phyloP scores from a whole-genome alignment of 331 rosid species.

The Ulmus americana region DNA sequence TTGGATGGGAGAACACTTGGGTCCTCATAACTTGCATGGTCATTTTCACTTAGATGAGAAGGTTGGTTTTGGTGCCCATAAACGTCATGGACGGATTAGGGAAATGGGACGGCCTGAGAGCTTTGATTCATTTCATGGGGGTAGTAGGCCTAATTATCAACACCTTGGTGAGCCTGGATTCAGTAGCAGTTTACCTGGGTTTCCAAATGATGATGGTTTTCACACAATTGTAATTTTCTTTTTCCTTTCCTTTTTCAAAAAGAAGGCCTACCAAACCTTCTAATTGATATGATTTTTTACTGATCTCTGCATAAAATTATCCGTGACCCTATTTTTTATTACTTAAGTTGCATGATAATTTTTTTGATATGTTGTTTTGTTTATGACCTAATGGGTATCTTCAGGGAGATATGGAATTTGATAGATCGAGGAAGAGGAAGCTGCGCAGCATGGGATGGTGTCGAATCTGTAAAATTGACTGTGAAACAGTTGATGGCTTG shows the following conservation, averaged over 20 bases:
- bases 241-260: not conserved
- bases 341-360: conserved; percentile 4
- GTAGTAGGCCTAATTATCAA: conserved; percentile 53
- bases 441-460: conserved; percentile 87
- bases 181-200: conserved; percentile 78
- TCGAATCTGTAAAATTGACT: conserved; percentile 90
- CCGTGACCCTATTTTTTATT: not conserved
- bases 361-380: not conserved
- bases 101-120: conserved; percentile 57
- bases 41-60: conserved; percentile 57
- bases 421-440: conserved; percentile 66
- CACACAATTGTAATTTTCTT: conserved; percentile 58
- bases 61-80: conserved; percentile 56
- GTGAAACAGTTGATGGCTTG: conserved; percentile 94
- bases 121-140: conserved; percentile 59
- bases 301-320: conserved; percentile 12
- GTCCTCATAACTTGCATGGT: conserved; percentile 55
- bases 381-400: conserved; percentile 19
- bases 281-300: conserved; percentile 2
- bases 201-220: conserved; percentile 58
- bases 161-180: conserved; percentile 96
- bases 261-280: conserved; percentile 1
- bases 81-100: conserved; percentile 53
- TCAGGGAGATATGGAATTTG: conserved; percentile 71
- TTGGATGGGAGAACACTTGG: conserved; percentile 60